A percentile compares a stretch with the other conserved stretches of the same genome.
phyloP scores from a whole-genome alignment of 208 protist species.

The Naegleria gruberi region DNA sequence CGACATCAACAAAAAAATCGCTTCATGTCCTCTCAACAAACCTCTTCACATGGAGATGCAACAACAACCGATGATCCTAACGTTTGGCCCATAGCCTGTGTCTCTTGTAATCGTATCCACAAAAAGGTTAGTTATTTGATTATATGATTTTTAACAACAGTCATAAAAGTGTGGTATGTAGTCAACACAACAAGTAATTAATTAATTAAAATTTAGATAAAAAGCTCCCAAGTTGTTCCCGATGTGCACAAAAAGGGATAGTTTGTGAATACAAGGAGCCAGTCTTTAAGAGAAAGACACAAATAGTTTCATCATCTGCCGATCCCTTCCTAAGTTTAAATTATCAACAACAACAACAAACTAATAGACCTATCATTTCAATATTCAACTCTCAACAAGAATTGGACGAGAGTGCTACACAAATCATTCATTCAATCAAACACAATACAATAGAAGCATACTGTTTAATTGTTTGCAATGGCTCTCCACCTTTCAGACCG shows the following conservation, averaged over 20 bases:
- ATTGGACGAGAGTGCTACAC: background rate
- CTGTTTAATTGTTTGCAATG: background rate
- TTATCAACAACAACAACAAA: background rate
- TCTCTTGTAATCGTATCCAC: background rate
- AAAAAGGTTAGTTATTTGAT: background rate
- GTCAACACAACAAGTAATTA: background rate
- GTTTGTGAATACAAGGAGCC: background rate
- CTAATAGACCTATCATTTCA: background rate
- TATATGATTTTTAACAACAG: too few species aligned
- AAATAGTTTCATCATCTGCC: background rate
- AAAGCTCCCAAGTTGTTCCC: background rate
- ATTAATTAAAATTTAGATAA: background rate
- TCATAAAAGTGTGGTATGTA: background rate
- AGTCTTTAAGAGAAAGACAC: background rate
- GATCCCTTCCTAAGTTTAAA: too few species aligned
- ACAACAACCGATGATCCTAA: background rate
- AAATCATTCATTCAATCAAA: background rate
- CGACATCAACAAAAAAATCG: too few species aligned
- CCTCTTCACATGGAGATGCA: too few species aligned
- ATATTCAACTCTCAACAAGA: background rate
- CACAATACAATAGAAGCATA: background rate
- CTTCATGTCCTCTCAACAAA: too few species aligned
- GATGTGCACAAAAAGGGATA: background rate
- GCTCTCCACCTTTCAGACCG: background rate
- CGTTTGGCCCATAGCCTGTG: background rate